Evolutionary conservation across 1,139 yeast genomes (phyloP).

Genomic region (Suhomyces terraborum): DNA sequence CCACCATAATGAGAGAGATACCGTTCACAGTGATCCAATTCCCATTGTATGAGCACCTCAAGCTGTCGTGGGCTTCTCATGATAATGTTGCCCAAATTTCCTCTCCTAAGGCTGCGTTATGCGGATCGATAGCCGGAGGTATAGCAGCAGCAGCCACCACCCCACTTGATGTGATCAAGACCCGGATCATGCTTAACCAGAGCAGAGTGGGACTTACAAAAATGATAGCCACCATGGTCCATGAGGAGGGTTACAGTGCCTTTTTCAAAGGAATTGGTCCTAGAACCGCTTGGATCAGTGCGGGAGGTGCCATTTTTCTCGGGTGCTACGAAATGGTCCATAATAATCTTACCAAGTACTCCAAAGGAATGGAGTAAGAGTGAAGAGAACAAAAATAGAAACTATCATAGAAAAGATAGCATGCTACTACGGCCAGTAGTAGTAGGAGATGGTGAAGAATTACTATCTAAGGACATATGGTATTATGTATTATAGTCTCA

Average conservation of each 20-base stretch:
- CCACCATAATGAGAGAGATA: constrained; percentile 90
- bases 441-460: no score
- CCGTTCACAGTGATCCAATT: constrained; percentile 95
- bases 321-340: constrained; percentile 87
- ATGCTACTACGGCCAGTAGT: no score
- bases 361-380: neutral
- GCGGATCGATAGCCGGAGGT: constrained; percentile 96
- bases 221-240: constrained; percentile 50
- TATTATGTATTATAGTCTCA: no score
- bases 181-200: constrained; percentile 80
- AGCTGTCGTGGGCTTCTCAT: constrained; percentile 50
- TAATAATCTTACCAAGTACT: constrained; percentile 18
- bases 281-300: constrained; percentile 94
- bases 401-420: no score
- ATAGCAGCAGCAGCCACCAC: constrained; percentile 93
- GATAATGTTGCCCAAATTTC: constrained; percentile 42
- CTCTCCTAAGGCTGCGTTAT: constrained; percentile 80
- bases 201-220: constrained; percentile 48
- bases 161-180: constrained; percentile 89
- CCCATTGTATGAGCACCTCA: constrained; percentile 86
- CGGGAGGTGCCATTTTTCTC: constrained; percentile 95
- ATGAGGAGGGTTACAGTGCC: constrained; percentile 68
- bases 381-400: neutral
- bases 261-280: constrained; percentile 89
- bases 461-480: no score